phyloP scores from a whole-genome alignment of 441 rosid genomes.

The Populus trichocarpa region DNA sequence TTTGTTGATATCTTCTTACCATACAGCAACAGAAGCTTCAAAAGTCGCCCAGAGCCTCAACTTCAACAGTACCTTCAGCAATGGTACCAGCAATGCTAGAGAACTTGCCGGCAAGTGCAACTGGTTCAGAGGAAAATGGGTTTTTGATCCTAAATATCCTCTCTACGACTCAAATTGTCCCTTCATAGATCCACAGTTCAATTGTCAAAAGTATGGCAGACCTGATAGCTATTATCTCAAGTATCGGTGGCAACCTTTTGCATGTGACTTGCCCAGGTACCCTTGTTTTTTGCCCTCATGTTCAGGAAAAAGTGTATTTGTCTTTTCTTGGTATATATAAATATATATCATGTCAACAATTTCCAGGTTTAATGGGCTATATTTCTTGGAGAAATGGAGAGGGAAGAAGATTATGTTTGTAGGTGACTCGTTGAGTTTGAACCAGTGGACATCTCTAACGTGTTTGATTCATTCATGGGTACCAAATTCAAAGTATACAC shows the following conservation, averaged over 20 bases:
- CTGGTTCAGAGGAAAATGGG: slow-evolving; percentile 76
- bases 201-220: slow-evolving; percentile 76
- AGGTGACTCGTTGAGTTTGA: slow-evolving; percentile 59
- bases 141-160: slow-evolving; percentile 65
- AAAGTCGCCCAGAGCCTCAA: not conserved
- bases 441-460: slow-evolving; percentile 51
- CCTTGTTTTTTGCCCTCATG: not conserved
- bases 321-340: not conserved
- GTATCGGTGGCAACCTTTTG: slow-evolving; percentile 84
- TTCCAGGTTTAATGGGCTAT: slow-evolving; percentile 43
- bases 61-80: not conserved
- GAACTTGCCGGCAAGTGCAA: slow-evolving; percentile 40
- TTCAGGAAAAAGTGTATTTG: not conserved
- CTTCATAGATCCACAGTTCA: slow-evolving; percentile 69
- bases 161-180: slow-evolving; percentile 72
- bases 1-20: slow-evolving; percentile 8
- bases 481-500: slow-evolving; percentile 34
- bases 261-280: slow-evolving; percentile 72
- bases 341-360: too few species aligned
- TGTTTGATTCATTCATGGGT: slow-evolving; percentile 54
- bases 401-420: slow-evolving; percentile 59
- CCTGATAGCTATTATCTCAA: slow-evolving; percentile 63
- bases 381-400: slow-evolving; percentile 38
- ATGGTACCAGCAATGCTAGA: not conserved
- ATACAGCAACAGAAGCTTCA: slow-evolving; percentile 11